Evolutionary conservation across 2,329 filamentous ascomycete species (phyloP), one percentile per base, ranked within the genome.

Genomic region (Xylariales sp.): DNA sequence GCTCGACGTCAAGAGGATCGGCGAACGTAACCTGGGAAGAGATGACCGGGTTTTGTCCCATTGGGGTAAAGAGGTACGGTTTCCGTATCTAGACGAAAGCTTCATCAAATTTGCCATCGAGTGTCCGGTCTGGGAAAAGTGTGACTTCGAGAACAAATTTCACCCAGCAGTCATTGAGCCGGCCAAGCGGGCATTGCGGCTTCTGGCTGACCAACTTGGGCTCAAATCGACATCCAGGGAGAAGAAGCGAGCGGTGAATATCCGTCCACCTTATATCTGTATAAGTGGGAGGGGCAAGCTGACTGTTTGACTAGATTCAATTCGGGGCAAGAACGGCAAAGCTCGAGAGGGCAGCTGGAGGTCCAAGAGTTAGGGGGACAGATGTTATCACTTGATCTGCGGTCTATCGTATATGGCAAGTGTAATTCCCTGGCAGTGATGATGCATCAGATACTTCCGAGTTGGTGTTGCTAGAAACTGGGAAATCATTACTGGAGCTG

Each of bases 31-130:
- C 48, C 74, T 98, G 6, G 94, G 93, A 4, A 81, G 93, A 8
- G 93, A 98, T 54, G 94, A 98, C 61, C 78, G 93, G 17, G 85
- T 90, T 14, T 88, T 96, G 61, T 83, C 88, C 3, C 78, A 95
- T 54, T 97, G 90, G 85, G 81, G 86, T 12, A 83, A 83, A 43
- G 93, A 98, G 62, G 85, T 85, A 21, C 78, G 93, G 24, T 96
- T 94, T 55, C 93, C 94, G 0, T 98, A 79, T 53, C 74, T 98
- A 0, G 93, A 97, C 44, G 93, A 98, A 61, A 70, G 77, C 3
- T 74, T 98, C 30, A 81, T 96, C n/a, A 71, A 71, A 18, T 93
- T 89, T 78, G 85, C 87, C 6, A 74, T 97, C 18, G 69, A 69
- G 29, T 69, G 74, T 17, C 85, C 88, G 0, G 83, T 91, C 0